Evolutionary conservation across 208 protist species (phyloP).

Genomic region (Wallacemonas sp.): DNA sequence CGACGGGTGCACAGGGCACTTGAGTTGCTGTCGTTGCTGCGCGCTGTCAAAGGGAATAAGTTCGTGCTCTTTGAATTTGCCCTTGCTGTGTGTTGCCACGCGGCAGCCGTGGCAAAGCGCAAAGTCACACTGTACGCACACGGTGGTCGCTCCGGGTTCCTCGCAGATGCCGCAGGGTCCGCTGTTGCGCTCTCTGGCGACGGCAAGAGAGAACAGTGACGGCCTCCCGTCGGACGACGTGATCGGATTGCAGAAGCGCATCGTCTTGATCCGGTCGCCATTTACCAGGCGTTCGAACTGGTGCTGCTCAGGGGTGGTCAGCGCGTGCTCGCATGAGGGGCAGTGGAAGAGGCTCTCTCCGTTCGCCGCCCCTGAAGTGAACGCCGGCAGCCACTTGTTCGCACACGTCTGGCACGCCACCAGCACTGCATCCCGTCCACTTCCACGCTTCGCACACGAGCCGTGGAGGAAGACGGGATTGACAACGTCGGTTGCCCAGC

Average conservation of each 20-base stretch:
- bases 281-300: not conserved
- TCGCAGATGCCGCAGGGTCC: slow-evolving; percentile 69
- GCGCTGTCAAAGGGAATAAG: slow-evolving; percentile 39
- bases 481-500: slow-evolving; percentile 18
- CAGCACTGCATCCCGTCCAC: slow-evolving; percentile 7
- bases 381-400: slow-evolving; percentile 14
- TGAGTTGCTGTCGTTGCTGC: slow-evolving; percentile 14
- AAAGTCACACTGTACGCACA: slow-evolving; percentile 75
- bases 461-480: slow-evolving; percentile 46
- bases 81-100: slow-evolving; percentile 49
- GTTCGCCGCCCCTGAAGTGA: not conserved
- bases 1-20: slow-evolving; percentile 35
- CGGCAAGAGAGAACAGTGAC: slow-evolving; percentile 1
- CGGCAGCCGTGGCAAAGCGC: slow-evolving; percentile 55
- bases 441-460: not conserved
- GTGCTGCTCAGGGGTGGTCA: not conserved
- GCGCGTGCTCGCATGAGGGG: not conserved
- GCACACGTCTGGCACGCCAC: slow-evolving; percentile 40
- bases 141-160: slow-evolving; percentile 19
- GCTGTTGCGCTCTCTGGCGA: not conserved
- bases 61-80: slow-evolving; percentile 55
- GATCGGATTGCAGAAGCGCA: slow-evolving; percentile 11
- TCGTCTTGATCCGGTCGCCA: not conserved
- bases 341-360: not conserved
- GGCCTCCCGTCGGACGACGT: not conserved